A percentile compares a stretch with the other conserved stretches of the same genome.
Evolutionary conservation across 2,329 filamentous ascomycete genomes (phyloP).

Genomic region (Trichoderma sp.): DNA sequence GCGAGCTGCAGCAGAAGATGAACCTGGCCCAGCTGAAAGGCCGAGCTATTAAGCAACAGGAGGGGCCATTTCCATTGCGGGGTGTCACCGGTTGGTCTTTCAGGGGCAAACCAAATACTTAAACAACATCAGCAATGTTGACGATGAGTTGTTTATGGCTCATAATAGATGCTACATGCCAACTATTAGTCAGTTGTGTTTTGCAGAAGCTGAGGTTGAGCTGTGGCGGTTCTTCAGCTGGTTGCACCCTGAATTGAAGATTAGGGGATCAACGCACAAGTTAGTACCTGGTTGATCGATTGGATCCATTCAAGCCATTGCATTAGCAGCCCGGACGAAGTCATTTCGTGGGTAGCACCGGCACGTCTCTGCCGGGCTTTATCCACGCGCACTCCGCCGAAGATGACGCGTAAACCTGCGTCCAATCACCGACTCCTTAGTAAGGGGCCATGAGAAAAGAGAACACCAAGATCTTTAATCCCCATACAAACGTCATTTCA

Average conservation of each 20-base stretch:
- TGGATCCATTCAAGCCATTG: not conserved
- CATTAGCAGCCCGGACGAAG: too few relatives aligned
- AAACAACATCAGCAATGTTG: not conserved
- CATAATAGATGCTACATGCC: not conserved
- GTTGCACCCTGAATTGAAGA: not conserved
- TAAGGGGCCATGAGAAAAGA: not conserved
- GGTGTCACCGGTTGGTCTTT: not conserved
- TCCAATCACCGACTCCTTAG: not conserved
- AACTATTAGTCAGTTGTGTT: too few relatives aligned
- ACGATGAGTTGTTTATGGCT: not conserved
- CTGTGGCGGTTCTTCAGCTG: not conserved
- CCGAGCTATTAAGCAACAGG: not conserved
- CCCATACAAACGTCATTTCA: not conserved
- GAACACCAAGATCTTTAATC: not conserved
- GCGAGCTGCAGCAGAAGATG: not conserved
- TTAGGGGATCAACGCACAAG: not conserved
- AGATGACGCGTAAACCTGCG: conserved; percentile 1
- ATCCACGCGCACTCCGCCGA: not conserved
- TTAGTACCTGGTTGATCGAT: not conserved
- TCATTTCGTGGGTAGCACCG: not conserved
- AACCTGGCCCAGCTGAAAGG: conserved; percentile 14
- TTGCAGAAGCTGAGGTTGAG: not conserved
- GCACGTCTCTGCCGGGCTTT: not conserved
- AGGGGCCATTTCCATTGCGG: conserved; percentile 8
- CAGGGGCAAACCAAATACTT: not conserved